Percentiles rank a stretch among this genome's conserved stretches.
Conservation (phyloP, 75 land plant genomes). For the Selaginella moellendorffii region DNA sequence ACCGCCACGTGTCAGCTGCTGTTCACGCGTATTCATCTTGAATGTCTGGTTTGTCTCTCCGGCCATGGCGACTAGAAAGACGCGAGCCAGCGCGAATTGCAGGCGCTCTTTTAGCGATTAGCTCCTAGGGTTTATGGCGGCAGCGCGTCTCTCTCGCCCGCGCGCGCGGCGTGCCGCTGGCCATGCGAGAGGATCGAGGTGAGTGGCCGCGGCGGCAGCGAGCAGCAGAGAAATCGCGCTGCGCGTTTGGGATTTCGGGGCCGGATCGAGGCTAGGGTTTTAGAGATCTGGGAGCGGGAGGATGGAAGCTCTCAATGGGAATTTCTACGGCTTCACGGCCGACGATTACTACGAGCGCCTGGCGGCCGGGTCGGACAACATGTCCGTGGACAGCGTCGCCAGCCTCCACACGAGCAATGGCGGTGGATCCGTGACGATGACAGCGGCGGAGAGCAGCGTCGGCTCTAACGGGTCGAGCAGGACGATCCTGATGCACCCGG, state of each 20-base stretch:
- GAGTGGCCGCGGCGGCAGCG: neutral
- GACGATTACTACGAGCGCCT: constrained; percentile 36
- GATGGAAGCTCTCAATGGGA: constrained; percentile 21
- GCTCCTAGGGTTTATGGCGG: no score
- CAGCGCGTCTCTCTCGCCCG: no score
- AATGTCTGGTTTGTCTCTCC: neutral
- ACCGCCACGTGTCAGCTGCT: neutral
- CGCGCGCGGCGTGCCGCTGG: no score
- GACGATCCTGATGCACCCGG: constrained; percentile 38
- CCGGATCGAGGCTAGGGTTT: no score
- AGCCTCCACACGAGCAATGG: constrained; percentile 28
- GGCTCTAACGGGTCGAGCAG: constrained; percentile 42
- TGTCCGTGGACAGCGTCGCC: constrained; percentile 50
- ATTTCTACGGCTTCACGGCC: constrained; percentile 18
- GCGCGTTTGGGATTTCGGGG: no score
- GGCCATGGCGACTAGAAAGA: no score
- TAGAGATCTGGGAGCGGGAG: neutral
- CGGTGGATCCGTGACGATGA: constrained; percentile 40
- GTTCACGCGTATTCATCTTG: neutral
- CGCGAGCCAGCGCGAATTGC: no score
- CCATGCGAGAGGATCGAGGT: neutral
- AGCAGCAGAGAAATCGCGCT: neutral
- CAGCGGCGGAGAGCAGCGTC: constrained; percentile 45
- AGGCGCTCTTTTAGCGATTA: no score
- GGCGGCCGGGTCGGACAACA: constrained; percentile 44